These are phyloP conservation scores for Ophiorrhiza pumila DNA, from an alignment of 257 asterid species.

Conservation along the genomic window DNA sequence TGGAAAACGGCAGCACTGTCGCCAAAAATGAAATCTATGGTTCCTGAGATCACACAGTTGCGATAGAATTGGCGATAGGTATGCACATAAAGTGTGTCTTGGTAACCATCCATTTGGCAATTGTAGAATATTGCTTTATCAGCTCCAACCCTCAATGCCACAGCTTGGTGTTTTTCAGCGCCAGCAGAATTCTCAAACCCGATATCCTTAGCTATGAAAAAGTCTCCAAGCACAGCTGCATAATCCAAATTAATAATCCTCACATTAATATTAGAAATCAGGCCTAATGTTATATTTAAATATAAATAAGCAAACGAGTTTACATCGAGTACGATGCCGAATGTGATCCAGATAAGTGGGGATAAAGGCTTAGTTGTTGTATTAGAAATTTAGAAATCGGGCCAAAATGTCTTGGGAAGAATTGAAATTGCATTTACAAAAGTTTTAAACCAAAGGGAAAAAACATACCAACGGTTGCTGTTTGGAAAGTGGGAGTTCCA, in stretches of 20 bases:
- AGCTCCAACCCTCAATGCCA: slow-evolving; percentile 72
- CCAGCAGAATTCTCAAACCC: slow-evolving; percentile 84
- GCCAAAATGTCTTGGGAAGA: neutral
- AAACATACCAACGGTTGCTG: slow-evolving; percentile 54
- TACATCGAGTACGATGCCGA: too few relatives aligned
- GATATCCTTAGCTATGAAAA: slow-evolving; percentile 65
- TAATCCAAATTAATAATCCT: neutral
- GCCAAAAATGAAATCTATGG: slow-evolving; percentile 80
- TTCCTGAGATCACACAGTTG: slow-evolving; percentile 70
- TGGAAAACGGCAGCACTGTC: slow-evolving; percentile 79
- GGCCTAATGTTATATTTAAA: too few relatives aligned
- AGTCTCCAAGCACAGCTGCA: slow-evolving; percentile 68
- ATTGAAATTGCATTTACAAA: neutral
- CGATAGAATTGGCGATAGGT: slow-evolving; percentile 77
- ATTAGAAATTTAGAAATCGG: neutral
- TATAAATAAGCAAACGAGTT: too few relatives aligned
- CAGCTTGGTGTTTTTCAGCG: slow-evolving; percentile 71
- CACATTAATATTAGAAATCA: neutral
- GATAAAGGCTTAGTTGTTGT: too few relatives aligned
- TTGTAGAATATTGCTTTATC: slow-evolving; percentile 61
- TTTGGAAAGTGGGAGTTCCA: slow-evolving; percentile 40
- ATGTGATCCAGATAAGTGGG: too few relatives aligned
- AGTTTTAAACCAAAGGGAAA: neutral
- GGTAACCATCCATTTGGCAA: slow-evolving; percentile 80
- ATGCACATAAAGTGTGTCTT: slow-evolving; percentile 73